A percentile compares a stretch with the other conserved stretches of the same genome.
Evolutionary conservation across 352 stramenopile genomes (phyloP).

Genomic region (Globisporangium megalacanthum): DNA sequence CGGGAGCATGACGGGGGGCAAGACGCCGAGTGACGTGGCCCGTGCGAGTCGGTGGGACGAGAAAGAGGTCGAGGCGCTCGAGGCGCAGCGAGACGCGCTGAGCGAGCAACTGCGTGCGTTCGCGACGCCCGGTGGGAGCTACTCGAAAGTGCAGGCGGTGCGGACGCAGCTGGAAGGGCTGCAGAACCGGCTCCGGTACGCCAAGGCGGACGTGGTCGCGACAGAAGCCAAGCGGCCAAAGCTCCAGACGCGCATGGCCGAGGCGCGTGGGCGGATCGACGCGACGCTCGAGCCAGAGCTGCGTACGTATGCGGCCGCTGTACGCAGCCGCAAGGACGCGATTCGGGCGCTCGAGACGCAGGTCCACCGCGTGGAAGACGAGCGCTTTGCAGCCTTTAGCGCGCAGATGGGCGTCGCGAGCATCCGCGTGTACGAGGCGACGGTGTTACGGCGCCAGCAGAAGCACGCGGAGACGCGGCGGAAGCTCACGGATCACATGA

Average conservation of each 20-base stretch:
- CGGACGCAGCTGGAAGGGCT: conserved; percentile 67
- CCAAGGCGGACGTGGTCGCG: conserved; percentile 65
- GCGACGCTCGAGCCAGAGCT: conserved; percentile 59
- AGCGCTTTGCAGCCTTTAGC: conserved; percentile 86
- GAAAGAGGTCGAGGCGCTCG: conserved; percentile 84
- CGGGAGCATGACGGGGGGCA: conserved; percentile 97
- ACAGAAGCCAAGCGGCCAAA: conserved; percentile 70
- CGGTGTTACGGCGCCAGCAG: conserved; percentile 83
- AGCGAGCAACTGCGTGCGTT: conserved; percentile 57
- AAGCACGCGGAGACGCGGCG: conserved; percentile 62
- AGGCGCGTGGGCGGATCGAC: conserved; percentile 45
- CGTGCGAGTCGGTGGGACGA: conserved; percentile 90
- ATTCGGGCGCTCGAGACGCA: conserved; percentile 44
- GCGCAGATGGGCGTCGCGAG: conserved; percentile 67
- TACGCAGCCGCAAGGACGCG: conserved; percentile 38
- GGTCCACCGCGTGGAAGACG: conserved; percentile 73
- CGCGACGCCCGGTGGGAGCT: conserved; percentile 66
- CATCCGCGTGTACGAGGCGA: conserved; percentile 92
- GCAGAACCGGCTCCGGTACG: conserved; percentile 66
- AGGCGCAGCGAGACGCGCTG: conserved; percentile 82
- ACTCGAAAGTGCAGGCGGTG: conserved; percentile 56
- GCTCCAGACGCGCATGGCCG: conserved; percentile 51
- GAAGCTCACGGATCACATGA: conserved; percentile 71
- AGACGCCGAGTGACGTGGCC: conserved; percentile 79
- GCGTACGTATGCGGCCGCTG: conserved; percentile 43